A percentile compares a stretch with the other conserved stretches of the same genome.
These are phyloP conservation scores for Thuja plicata DNA, from an alignment of 83 land plant genomes.

Conservation along the genomic window DNA sequence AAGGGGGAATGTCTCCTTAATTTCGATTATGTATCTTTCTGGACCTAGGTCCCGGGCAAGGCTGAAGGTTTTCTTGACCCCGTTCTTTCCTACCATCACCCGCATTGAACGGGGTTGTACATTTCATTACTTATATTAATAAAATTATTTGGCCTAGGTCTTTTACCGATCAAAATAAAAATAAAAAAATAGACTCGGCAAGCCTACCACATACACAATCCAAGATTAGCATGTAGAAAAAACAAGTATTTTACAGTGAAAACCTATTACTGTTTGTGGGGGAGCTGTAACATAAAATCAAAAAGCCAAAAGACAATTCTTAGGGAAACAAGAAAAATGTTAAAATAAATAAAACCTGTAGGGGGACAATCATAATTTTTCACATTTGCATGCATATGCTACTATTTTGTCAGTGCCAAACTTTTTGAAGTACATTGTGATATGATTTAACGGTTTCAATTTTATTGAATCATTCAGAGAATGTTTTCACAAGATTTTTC, in stretches of 20 bases:
- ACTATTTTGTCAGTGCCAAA: not conserved
- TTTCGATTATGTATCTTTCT: too few relatives aligned
- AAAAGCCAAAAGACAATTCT: not conserved
- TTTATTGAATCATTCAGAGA: not conserved
- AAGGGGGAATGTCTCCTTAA: too few relatives aligned
- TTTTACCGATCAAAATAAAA: too few relatives aligned
- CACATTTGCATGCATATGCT: not conserved
- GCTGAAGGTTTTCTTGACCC: too few relatives aligned
- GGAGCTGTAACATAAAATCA: not conserved
- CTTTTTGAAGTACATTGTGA: not conserved
- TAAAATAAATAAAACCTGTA: not conserved
- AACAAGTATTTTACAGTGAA: not conserved
- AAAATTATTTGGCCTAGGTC: too few relatives aligned
- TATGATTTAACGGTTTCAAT: not conserved
- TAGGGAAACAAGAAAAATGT: not conserved
- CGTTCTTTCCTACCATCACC: too few relatives aligned
- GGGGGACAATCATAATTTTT: not conserved
- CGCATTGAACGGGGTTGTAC: too few relatives aligned
- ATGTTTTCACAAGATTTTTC: not conserved
- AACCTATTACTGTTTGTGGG: not conserved
- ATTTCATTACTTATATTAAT: too few relatives aligned
- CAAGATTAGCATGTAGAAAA: not conserved
- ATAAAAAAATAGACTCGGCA: not conserved
- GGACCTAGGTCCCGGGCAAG: too few relatives aligned
- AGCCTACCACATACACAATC: not conserved